Conservation (phyloP, 2,329 filamentous ascomycete genomes). For the Epichloe uncinata region DNA sequence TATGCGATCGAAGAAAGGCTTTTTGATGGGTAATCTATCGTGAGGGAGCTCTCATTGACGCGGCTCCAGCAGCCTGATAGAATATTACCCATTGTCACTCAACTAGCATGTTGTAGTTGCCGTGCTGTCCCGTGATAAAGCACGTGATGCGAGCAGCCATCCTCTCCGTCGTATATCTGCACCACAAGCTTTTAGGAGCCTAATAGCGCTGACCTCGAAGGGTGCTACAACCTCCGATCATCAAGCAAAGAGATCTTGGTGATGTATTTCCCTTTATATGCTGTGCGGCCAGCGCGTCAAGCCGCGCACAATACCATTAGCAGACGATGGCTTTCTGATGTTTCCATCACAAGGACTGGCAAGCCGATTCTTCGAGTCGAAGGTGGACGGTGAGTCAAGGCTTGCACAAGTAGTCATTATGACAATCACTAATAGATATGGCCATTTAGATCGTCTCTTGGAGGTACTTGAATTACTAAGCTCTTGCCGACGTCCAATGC, state of each 20-base stretch:
- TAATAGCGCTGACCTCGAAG: not conserved
- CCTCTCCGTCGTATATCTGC: not conserved
- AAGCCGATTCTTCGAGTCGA: slow-evolving; percentile 84
- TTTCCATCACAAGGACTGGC: slow-evolving; percentile 87
- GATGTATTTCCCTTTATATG: slow-evolving; percentile 44
- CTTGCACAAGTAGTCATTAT: not conserved
- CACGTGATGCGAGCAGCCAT: not conserved
- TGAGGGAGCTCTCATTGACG: slow-evolving; percentile 10
- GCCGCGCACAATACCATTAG: slow-evolving; percentile 33
- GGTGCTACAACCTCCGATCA: not conserved
- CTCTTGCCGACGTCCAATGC: slow-evolving; percentile 7
- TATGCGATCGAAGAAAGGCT: not conserved
- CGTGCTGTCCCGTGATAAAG: not conserved
- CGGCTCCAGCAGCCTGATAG: slow-evolving; percentile 17
- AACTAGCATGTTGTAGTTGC: not conserved
- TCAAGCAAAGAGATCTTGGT: slow-evolving; percentile 16
- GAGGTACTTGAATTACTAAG: slow-evolving; percentile 46
- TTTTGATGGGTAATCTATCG: not conserved
- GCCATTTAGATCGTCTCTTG: slow-evolving; percentile 60
- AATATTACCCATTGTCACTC: no score
- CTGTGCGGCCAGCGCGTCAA: slow-evolving; percentile 39
- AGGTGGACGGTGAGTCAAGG: slow-evolving; percentile 66
- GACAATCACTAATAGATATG: slow-evolving; percentile 13
- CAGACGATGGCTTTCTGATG: slow-evolving; percentile 56
- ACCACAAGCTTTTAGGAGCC: not conserved